Percentiles rank a stretch among this genome's conserved stretches.
These are phyloP conservation scores for Ogataea saltuana DNA, from an alignment of 805 yeast genomes.

Conservation along the genomic window DNA sequence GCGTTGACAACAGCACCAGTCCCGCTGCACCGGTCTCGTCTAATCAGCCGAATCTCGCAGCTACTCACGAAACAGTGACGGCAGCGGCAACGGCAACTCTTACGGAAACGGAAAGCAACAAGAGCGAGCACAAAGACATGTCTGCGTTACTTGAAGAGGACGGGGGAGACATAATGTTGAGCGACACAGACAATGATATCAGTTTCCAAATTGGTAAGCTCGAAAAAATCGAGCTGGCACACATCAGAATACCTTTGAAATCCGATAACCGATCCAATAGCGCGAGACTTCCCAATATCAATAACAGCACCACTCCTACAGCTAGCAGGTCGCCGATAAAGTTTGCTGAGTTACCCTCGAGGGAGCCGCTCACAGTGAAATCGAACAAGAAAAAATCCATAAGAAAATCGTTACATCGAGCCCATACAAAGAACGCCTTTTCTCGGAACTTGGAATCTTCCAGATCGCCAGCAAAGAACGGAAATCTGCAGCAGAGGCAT, in stretches of 20 bases:
- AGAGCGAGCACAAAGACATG: conserved; percentile 1
- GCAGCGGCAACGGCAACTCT: conserved; percentile 8
- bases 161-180: conserved; percentile 23
- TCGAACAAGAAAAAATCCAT: conserved; percentile 29
- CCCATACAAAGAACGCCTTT: background rate
- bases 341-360: conserved; percentile 36
- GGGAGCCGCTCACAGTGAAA: conserved; percentile 34
- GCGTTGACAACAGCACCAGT: no score
- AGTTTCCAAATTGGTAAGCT: conserved; percentile 29
- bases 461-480: conserved; percentile 2
- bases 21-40: no score
- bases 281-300: conserved; percentile 18
- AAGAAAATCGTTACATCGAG: conserved; percentile 20
- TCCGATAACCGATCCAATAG: conserved; percentile 15
- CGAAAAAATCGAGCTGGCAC: conserved; percentile 33
- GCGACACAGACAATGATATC: conserved; percentile 29
- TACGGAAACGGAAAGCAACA: no score
- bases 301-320: conserved; percentile 26
- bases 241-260: conserved; percentile 28
- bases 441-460: conserved; percentile 4
- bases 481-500: no score
- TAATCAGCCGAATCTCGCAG: no score
- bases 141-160: conserved; percentile 16
- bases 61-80: conserved; percentile 8
- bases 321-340: conserved; percentile 33